These are phyloP conservation scores for Ophiobolus disseminans DNA, from an alignment of 2,329 filamentous ascomycete genomes.

Conservation along the genomic window DNA sequence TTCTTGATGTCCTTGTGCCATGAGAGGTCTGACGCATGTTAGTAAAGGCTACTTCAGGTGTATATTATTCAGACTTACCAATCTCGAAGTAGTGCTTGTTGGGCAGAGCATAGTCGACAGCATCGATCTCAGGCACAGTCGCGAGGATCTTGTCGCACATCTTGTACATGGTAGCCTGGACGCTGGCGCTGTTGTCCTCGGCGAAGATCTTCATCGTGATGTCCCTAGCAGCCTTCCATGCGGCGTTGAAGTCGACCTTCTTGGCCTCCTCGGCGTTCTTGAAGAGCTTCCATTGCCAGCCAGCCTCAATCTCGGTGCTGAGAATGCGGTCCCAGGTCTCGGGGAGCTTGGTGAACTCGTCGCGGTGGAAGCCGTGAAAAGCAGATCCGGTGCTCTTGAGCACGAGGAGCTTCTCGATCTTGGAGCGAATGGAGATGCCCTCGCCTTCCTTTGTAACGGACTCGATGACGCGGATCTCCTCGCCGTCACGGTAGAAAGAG, in stretches of 20 bases:
- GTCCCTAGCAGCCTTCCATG: constrained; percentile 76
- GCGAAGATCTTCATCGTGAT: constrained; percentile 95
- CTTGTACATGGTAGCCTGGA: constrained; percentile 99
- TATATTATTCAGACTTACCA: constrained; percentile 61
- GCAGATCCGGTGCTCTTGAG: constrained; percentile 96
- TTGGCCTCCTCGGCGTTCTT: constrained; percentile 70
- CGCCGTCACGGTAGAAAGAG: constrained; percentile 89
- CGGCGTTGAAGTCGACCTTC: constrained; percentile 74
- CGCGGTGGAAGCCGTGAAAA: constrained; percentile 91
- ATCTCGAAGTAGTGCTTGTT: constrained; percentile 99
- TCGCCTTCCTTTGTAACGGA: constrained; percentile 69
- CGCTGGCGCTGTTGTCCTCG: constrained; percentile 86
- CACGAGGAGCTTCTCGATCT: constrained; percentile 82
- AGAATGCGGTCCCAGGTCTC: constrained; percentile 96
- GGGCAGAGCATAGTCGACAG: constrained; percentile 82
- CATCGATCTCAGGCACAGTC: constrained; percentile 72
- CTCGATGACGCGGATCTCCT: constrained; percentile 85
- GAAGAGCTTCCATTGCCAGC: constrained; percentile 85
- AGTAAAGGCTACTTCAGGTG: constrained; percentile 2
- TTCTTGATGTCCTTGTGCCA: constrained; percentile 98
- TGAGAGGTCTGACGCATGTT: constrained; percentile 72
- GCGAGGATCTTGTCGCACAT: constrained; percentile 90
- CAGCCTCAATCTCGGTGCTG: constrained; percentile 87
- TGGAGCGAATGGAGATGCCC: constrained; percentile 78
- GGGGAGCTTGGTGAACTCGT: constrained; percentile 88